Percentiles rank a stretch among this genome's conserved stretches.
Evolutionary conservation across 306 rosid species (phyloP).

Genomic region (Leucaena leucocephala): DNA sequence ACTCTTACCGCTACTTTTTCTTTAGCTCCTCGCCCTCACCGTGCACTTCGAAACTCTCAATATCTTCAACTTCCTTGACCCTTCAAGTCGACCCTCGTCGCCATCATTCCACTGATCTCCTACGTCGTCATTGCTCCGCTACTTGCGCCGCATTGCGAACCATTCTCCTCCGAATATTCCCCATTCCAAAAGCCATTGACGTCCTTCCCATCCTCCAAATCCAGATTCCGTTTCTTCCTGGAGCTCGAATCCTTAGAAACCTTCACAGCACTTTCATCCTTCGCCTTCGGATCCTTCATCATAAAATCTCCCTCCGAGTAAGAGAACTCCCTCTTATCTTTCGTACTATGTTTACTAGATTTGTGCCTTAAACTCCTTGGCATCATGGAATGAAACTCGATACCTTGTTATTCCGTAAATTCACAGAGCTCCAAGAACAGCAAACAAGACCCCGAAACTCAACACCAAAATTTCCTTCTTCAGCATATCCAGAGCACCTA

Average conservation of each 20-base stretch:
- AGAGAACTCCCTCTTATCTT: slow-evolving; percentile 47
- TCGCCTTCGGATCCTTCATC: slow-evolving; percentile 75
- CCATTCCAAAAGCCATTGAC: slow-evolving; percentile 55
- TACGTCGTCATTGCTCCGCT: slow-evolving; percentile 57
- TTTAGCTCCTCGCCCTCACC: slow-evolving; percentile 70
- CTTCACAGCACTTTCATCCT: slow-evolving; percentile 53
- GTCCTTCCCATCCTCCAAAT: slow-evolving; percentile 68
- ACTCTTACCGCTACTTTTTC: slow-evolving; percentile 68
- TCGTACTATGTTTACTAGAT: slow-evolving; percentile 84
- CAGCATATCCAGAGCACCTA: not conserved
- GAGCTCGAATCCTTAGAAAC: slow-evolving; percentile 60
- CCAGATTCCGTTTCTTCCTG: slow-evolving; percentile 77
- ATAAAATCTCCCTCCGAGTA: slow-evolving; percentile 54
- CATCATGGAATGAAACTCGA: slow-evolving; percentile 51
- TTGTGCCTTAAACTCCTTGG: slow-evolving; percentile 92
- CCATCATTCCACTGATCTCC: slow-evolving; percentile 91
- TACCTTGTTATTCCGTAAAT: slow-evolving; percentile 36
- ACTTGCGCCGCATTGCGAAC: slow-evolving; percentile 61
- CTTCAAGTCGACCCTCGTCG: slow-evolving; percentile 60
- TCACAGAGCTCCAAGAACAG: not conserved
- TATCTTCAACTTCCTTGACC: slow-evolving; percentile 63
- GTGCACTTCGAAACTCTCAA: slow-evolving; percentile 50
- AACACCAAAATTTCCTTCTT: slow-evolving; percentile 23
- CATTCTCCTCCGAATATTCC: slow-evolving; percentile 65
- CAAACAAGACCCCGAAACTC: slow-evolving; percentile 15